A percentile compares a stretch with the other conserved stretches of the same genome.
These are phyloP conservation scores for Candida cerambycidarum DNA, from an alignment of 805 yeast species.

Conservation along the genomic window DNA sequence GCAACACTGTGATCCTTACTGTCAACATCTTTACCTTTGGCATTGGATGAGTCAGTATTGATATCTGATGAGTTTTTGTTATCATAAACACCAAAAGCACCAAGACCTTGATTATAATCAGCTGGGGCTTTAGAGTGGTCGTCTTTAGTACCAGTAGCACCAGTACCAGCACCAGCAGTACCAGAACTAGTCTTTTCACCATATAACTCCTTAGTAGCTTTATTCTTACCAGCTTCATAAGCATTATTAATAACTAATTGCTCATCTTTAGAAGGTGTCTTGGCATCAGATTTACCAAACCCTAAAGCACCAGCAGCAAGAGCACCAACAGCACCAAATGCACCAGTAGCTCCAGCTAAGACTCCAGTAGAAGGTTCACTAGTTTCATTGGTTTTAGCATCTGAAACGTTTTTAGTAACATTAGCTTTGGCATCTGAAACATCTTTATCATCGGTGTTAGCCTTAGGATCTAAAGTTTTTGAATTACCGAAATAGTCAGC, in stretches of 20 bases:
- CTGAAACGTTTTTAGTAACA: not conserved
- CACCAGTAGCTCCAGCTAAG: slow-evolving; percentile 24
- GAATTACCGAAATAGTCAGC: slow-evolving; percentile 3
- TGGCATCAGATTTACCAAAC: not conserved
- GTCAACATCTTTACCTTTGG: not conserved
- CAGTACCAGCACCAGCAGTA: slow-evolving; percentile 2
- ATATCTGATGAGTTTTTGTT: not conserved
- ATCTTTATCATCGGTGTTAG: slow-evolving; percentile 15
- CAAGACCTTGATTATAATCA: not conserved
- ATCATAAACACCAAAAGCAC: slow-evolving; percentile 2
- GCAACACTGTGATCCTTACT: not conserved
- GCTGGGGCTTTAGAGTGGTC: not conserved
- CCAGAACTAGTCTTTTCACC: not conserved
- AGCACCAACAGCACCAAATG: slow-evolving; percentile 20
- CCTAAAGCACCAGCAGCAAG: slow-evolving; percentile 17
- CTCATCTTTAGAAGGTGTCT: slow-evolving; percentile 10
- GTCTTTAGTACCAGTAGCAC: not conserved
- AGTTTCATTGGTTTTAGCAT: not conserved
- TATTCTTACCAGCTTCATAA: slow-evolving; percentile 16
- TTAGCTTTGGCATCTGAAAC: not conserved
- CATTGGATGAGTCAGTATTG: not conserved
- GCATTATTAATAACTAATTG: slow-evolving; percentile 11
- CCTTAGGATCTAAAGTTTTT: slow-evolving; percentile 15
- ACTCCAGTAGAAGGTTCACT: slow-evolving; percentile 12
- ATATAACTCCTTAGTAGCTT: slow-evolving; percentile 13